Conservation (phyloP, 2,329 filamentous ascomycete genomes). For the Didymella exigua region DNA sequence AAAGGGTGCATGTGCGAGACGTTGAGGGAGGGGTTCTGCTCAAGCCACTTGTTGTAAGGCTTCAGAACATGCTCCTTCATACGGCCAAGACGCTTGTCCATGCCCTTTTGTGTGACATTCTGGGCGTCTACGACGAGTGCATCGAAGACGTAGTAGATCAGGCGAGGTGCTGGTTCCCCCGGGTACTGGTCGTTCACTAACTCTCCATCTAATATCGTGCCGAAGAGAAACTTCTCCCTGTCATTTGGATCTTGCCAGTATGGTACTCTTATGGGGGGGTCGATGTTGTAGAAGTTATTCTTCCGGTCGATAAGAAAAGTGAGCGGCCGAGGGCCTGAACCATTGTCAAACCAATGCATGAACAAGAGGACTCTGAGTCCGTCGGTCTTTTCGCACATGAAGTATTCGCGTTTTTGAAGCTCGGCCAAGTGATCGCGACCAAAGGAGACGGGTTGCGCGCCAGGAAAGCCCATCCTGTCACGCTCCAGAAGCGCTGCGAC, state of each 20-base stretch:
- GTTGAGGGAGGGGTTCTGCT: conserved; percentile 59
- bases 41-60: conserved; percentile 68
- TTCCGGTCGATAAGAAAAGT: conserved; percentile 97
- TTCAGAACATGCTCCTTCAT: conserved; percentile 78
- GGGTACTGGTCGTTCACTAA: conserved; percentile 79
- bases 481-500: conserved; percentile 78
- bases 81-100: conserved; percentile 88
- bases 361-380: conserved; percentile 96
- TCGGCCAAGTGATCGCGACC: conserved; percentile 80
- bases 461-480: conserved; percentile 74
- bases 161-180: conserved; percentile 66
- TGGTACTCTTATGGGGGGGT: conserved; percentile 78
- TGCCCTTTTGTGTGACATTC: conserved; percentile 74
- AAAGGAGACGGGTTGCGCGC: conserved; percentile 94
- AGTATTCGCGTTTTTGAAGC: conserved; percentile 85
- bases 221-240: conserved; percentile 69
- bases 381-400: conserved; percentile 97
- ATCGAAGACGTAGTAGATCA: conserved; percentile 92
- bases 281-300: conserved; percentile 93
- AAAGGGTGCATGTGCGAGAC: conserved; percentile 65
- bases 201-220: conserved; percentile 90
- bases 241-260: conserved; percentile 64
- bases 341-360: conserved; percentile 68
- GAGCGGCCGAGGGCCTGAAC: conserved; percentile 47
- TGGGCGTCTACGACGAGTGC: conserved; percentile 81